phyloP scores from a whole-genome alignment of 2,329 filamentous ascomycete species.

The Fusarium protoensiforme region DNA sequence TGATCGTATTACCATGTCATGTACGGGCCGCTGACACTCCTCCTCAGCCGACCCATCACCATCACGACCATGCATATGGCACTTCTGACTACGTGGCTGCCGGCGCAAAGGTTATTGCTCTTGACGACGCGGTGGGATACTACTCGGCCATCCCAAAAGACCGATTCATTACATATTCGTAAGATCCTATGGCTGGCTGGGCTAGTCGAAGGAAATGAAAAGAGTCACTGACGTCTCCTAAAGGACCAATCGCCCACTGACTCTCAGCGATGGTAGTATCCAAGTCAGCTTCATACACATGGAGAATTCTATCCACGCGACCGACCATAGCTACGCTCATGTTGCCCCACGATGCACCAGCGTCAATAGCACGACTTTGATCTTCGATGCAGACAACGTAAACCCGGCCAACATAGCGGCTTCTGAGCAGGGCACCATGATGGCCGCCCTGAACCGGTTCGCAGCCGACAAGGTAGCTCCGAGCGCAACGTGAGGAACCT shows the following conservation, averaged over 20 bases:
- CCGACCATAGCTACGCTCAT: not conserved
- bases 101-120: not conserved
- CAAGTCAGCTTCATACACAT: not conserved
- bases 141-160: not conserved
- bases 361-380: not conserved
- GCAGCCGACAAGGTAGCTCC: not conserved
- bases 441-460: not conserved
- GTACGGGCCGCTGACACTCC: not conserved
- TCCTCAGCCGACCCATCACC: not conserved
- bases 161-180: not conserved
- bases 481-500: not conserved
- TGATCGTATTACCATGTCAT: not conserved
- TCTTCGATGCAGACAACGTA: not conserved
- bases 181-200: not conserved
- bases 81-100: not conserved
- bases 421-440: not conserved
- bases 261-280: not conserved
- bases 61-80: not conserved
- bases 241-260: not conserved
- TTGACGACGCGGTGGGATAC: not conserved
- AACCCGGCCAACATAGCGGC: not conserved
- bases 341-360: not conserved
- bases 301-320: not conserved
- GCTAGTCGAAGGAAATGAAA: not conserved
- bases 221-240: not conserved